These are phyloP conservation scores for Lactarius hengduanensis DNA, from an alignment of 768 basidiomycete species.

Conservation along the genomic window DNA sequence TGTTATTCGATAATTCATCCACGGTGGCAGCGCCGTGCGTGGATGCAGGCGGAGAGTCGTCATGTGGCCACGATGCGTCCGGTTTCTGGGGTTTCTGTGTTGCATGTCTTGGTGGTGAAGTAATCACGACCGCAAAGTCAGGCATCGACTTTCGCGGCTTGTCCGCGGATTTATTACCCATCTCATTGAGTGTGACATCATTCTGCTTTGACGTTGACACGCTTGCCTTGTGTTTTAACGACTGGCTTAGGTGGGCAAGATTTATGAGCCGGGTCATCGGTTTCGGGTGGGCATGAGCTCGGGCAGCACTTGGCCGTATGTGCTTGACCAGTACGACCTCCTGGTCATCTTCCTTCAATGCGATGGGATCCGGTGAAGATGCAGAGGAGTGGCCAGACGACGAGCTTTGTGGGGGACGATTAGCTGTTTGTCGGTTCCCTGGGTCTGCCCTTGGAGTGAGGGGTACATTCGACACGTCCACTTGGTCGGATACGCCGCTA, in stretches of 20 bases:
- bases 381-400: not conserved
- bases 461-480: not conserved
- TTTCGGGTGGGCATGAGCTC: not conserved
- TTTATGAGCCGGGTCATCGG: not conserved
- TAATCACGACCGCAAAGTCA: slow-evolving; percentile 16
- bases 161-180: not conserved
- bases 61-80: not conserved
- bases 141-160: not conserved
- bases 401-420: not conserved
- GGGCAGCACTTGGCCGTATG: not conserved
- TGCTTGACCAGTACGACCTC: slow-evolving; percentile 19
- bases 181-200: not conserved
- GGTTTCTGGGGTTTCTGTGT: not conserved
- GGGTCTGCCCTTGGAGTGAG: not conserved
- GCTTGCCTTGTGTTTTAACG: not conserved
- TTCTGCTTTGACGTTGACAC: not conserved
- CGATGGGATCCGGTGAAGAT: slow-evolving; percentile 22
- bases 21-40: no score
- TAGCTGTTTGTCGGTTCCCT: not conserved
- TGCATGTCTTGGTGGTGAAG: slow-evolving; percentile 7
- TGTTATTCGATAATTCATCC: not conserved
- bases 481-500: slow-evolving; percentile 1
- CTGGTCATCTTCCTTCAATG: slow-evolving; percentile 10
- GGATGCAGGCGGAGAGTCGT: not conserved
- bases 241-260: not conserved